Evolutionary conservation across 31 red algal species (phyloP).

Genomic region (Asparagopsis taxiformis): DNA sequence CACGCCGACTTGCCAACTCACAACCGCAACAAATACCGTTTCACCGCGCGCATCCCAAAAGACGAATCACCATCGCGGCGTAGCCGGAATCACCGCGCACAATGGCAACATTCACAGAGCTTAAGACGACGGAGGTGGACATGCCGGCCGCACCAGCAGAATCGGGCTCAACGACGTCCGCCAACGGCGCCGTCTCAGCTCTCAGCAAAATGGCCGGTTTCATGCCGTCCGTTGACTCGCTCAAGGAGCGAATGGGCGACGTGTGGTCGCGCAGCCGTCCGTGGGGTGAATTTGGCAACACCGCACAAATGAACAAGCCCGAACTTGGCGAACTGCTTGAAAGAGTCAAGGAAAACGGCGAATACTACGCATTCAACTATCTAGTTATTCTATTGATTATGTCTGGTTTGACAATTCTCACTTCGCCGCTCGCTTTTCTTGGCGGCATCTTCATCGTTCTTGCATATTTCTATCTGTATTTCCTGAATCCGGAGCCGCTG

Average conservation of each 20-base stretch:
- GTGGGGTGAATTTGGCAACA: constrained; percentile 92
- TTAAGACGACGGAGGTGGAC: constrained; percentile 30
- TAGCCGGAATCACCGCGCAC: too few species aligned
- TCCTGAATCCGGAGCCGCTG: constrained; percentile 83
- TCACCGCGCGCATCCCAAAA: too few species aligned
- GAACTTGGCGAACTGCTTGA: constrained; percentile 81
- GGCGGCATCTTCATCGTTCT: constrained; percentile 80
- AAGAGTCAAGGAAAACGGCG: constrained; percentile 76
- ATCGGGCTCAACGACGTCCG: constrained; percentile 7
- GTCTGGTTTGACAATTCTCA: constrained; percentile 78
- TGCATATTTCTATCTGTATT: constrained; percentile 88
- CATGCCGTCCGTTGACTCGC: constrained; percentile 69
- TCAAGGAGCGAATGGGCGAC: constrained; percentile 74
- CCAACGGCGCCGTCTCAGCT: constrained; percentile 10
- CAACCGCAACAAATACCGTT: too few species aligned
- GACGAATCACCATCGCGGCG: too few species aligned
- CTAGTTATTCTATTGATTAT: constrained; percentile 80
- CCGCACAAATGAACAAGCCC: constrained; percentile 86
- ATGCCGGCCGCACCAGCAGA: constrained; percentile 27
- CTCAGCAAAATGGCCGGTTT: constrained; percentile 45
- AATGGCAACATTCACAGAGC: constrained; percentile 64
- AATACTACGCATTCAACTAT: constrained; percentile 93
- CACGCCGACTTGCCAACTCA: too few species aligned
- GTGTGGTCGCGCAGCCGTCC: constrained; percentile 85
- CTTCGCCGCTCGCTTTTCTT: constrained; percentile 81